These are phyloP conservation scores for Prunus mume DNA, from an alignment of 306 rosid genomes.

Conservation along the genomic window DNA sequence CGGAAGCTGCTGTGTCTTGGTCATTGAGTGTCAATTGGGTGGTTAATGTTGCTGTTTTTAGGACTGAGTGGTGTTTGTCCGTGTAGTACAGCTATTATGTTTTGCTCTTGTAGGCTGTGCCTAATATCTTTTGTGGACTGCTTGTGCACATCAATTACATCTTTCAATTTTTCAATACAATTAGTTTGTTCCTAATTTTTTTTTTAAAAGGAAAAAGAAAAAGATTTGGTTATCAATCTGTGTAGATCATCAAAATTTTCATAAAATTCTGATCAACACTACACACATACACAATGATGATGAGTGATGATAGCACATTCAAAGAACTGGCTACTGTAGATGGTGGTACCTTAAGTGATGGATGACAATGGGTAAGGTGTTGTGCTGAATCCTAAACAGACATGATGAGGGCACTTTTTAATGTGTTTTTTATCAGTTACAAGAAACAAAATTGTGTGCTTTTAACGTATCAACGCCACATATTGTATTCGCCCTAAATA, in stretches of 20 bases:
- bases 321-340: background rate
- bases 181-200: background rate
- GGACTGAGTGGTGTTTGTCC: background rate
- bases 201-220: background rate
- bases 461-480: background rate
- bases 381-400: too few relatives aligned
- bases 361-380: background rate
- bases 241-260: background rate
- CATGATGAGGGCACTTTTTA: background rate
- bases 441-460: background rate
- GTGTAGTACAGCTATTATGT: background rate
- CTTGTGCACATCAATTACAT: background rate
- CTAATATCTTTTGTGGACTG: background rate
- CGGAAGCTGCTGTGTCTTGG: background rate
- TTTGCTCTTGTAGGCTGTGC: background rate
- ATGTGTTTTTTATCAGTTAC: background rate
- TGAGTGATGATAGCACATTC: background rate
- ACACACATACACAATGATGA: background rate
- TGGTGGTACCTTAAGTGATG: too few relatives aligned
- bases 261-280: background rate
- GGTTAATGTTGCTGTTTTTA: background rate
- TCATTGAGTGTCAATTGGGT: background rate
- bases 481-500: background rate
- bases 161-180: background rate
- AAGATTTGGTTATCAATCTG: background rate